These are phyloP conservation scores for Dictyostelium brefeldianum DNA, from an alignment of 78 protist species.

Conservation along the genomic window DNA sequence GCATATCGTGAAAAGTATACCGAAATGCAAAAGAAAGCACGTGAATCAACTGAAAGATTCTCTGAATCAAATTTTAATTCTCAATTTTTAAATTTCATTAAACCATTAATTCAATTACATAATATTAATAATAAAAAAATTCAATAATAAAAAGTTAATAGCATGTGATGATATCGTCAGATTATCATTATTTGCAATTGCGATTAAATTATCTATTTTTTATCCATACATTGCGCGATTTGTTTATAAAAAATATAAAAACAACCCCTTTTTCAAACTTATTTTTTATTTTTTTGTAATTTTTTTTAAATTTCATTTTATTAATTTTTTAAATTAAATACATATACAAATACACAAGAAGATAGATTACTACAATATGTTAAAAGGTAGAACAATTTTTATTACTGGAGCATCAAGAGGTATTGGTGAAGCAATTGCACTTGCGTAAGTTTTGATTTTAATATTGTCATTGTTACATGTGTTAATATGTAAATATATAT, in stretches of 20 bases:
- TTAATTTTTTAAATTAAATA: background rate
- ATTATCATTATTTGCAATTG: background rate
- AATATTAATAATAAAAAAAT: background rate
- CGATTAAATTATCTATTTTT: background rate
- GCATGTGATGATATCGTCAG: too few relatives aligned
- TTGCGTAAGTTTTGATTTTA: slow-evolving; percentile 16
- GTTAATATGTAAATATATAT: background rate
- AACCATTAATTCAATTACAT: background rate
- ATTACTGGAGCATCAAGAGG: slow-evolving; percentile 86
- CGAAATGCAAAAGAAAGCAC: slow-evolving; percentile 70
- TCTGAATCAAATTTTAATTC: slow-evolving; percentile 57
- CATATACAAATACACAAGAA: background rate
- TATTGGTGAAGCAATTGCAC: slow-evolving; percentile 83
- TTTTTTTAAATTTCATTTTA: background rate
- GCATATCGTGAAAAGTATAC: slow-evolving; percentile 41
- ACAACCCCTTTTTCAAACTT: too few relatives aligned
- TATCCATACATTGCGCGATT: background rate
- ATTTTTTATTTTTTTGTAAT: background rate
- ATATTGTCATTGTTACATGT: too few relatives aligned
- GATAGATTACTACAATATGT: background rate
- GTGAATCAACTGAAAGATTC: slow-evolving; percentile 68
- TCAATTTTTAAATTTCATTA: slow-evolving; percentile 11
- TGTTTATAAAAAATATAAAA: too few relatives aligned
- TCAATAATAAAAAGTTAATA: background rate
- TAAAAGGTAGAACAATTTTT: slow-evolving; percentile 72